A percentile compares a stretch with the other conserved stretches of the same genome.
phyloP scores from a whole-genome alignment of 805 yeast genomes.

The Lipomyces chichibuensis region DNA sequence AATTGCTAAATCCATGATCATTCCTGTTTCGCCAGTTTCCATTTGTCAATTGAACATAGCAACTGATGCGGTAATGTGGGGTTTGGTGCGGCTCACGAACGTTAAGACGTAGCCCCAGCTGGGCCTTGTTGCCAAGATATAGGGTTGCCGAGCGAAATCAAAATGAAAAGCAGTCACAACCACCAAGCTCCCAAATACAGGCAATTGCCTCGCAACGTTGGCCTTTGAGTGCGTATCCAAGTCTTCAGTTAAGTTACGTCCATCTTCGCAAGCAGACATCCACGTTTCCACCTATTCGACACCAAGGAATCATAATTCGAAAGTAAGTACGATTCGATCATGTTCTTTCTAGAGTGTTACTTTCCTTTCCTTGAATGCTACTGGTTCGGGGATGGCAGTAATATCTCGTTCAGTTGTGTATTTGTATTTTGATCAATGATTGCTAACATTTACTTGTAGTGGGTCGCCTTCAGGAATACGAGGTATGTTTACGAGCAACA shows the following conservation, averaged over 20 bases:
- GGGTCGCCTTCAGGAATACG: slow-evolving; percentile 37
- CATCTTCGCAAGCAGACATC: neutral
- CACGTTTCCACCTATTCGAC: neutral
- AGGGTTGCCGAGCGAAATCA: too few relatives aligned
- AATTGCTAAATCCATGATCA: too few relatives aligned
- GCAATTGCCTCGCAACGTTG: too few relatives aligned
- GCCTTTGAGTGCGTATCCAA: neutral
- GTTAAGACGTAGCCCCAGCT: too few relatives aligned
- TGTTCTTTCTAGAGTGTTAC: neutral
- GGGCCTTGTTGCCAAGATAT: too few relatives aligned
- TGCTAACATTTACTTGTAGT: slow-evolving; percentile 18
- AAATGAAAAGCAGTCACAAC: too few relatives aligned
- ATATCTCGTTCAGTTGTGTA: neutral
- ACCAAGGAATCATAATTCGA: neutral
- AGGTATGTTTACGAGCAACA: slow-evolving; percentile 18
- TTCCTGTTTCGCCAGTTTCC: too few relatives aligned
- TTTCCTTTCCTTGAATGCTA: neutral
- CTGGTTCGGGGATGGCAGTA: neutral
- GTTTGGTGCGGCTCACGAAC: too few relatives aligned
- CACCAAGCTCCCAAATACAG: too few relatives aligned
- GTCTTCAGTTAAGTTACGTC: neutral
- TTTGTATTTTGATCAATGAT: neutral
- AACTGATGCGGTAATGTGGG: too few relatives aligned
- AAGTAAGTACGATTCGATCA: neutral
- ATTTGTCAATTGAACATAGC: too few relatives aligned